Percentiles rank a stretch among this genome's conserved stretches.
These are phyloP conservation scores for Diaporthe sp. DNA, from an alignment of 2,329 filamentous ascomycete species.

Conservation along the genomic window DNA sequence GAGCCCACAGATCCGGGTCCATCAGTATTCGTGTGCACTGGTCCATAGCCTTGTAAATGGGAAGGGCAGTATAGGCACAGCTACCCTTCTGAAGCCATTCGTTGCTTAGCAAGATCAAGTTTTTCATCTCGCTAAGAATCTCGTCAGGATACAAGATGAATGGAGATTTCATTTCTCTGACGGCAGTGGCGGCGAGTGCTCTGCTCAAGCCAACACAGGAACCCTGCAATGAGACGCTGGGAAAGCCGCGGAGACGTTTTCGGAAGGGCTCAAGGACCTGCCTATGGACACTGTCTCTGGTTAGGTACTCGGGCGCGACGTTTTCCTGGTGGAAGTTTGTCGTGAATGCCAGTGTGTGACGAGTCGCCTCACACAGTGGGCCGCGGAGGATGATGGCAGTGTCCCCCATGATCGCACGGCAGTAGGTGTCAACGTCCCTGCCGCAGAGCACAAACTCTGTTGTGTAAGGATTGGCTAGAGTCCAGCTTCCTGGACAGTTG, in stretches of 20 bases:
- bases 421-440: neutral
- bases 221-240: neutral
- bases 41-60: neutral
- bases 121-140: neutral
- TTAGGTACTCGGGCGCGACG: neutral
- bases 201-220: neutral
- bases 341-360: neutral
- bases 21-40: no score
- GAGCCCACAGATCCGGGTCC: no score
- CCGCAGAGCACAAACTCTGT: neutral
- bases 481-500: accelerated
- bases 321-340: neutral
- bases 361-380: neutral
- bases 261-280: neutral
- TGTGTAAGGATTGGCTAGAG: no score
- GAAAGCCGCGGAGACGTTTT: neutral
- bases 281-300: neutral
- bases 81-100: no score
- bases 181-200: neutral
- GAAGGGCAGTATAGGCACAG: accelerated
- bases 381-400: neutral
- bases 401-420: conserved; percentile 15
- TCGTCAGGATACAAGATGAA: neutral
- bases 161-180: neutral
- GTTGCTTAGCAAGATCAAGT: neutral